Evolutionary conservation across 208 protist genomes (phyloP), one percentile per base, ranked within the genome.

Genomic region (Leishmania mexicana): DNA sequence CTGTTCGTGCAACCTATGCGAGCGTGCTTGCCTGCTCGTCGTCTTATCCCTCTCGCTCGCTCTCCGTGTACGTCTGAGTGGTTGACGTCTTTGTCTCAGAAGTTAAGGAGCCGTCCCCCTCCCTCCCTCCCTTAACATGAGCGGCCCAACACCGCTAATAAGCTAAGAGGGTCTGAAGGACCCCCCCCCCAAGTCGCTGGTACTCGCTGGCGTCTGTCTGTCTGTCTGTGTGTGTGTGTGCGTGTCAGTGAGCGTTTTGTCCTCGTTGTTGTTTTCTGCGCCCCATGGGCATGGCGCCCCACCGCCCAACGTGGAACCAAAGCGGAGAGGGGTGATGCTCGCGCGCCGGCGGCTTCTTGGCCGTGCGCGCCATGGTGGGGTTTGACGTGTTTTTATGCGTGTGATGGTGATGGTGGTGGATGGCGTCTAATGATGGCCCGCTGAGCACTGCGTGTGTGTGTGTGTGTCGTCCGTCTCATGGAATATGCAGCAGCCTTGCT

Each of bases 401-500:
- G 51, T 54, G 51, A 4, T 13, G 10, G 51, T 54, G 51, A 49
- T 49, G 45, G 7, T 49, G 45, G 45, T 49, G 45, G 8, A 49
- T 28, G 54, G 54, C 54, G 54, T n/a, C 24, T 58, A 58, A 58
- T 58, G 54, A 49, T 58, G 21, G 21, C 24, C 21, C 54, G 17
- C 54, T 58, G 54, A 19, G 54, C 54, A 58, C 40, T 74, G 68
- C 4, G 68, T 76, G 47, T 53, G 73, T 85, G 42, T 83, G 45
- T 83, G 81, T 79, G 21, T 84, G 62, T 85, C 58, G n/a, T 64
- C n/a, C 35, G 28, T 35, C 19, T 31, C 58, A 64, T 35, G 8
- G 58, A 24, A 35, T 35, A 31, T 31, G 58, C 28, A 15, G 24
- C 57, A 62, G 57, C 57, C 17, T 62, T 31, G 57, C 57, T 31